phyloP scores from a whole-genome alignment of 148 eudicot species.

The Salicornia ramosissima region DNA sequence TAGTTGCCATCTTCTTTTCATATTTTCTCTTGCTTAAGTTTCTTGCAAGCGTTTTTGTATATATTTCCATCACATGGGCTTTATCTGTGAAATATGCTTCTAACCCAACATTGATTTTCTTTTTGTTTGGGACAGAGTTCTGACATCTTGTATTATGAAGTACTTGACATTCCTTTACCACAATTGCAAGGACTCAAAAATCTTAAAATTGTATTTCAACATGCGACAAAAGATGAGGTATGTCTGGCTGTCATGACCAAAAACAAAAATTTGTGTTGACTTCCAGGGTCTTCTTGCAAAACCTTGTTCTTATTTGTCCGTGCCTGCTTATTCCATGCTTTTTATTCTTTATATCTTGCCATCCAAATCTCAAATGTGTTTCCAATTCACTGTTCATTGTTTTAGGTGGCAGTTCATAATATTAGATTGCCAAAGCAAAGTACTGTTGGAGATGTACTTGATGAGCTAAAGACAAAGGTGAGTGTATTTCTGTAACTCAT shows the following conservation, averaged over 20 bases:
- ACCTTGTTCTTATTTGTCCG: no score
- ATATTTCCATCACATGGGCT: neutral
- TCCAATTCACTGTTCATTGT: constrained; percentile 17
- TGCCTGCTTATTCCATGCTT: no score
- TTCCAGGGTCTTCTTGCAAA: no score
- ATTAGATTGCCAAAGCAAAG: constrained; percentile 72
- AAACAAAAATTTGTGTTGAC: neutral
- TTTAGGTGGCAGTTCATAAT: constrained; percentile 59
- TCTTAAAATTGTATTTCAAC: constrained; percentile 67
- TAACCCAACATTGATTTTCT: neutral
- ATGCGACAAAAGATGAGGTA: constrained; percentile 81
- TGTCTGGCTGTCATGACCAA: constrained; percentile 5
- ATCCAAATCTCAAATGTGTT: neutral
- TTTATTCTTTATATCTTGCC: no score
- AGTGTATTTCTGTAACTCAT: constrained; percentile 5
- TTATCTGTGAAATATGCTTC: neutral
- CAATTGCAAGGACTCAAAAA: constrained; percentile 74
- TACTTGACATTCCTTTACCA: constrained; percentile 88
- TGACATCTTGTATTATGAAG: constrained; percentile 92
- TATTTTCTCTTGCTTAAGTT: no score
- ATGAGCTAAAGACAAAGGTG: constrained; percentile 72
- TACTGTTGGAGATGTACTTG: constrained; percentile 72
- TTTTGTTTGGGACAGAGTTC: constrained; percentile 51
- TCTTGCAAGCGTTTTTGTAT: neutral
- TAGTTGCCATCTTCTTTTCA: no score